Evolutionary conservation across 2,329 filamentous ascomycete species (phyloP).

Genomic region (Hypoxylon sp.): DNA sequence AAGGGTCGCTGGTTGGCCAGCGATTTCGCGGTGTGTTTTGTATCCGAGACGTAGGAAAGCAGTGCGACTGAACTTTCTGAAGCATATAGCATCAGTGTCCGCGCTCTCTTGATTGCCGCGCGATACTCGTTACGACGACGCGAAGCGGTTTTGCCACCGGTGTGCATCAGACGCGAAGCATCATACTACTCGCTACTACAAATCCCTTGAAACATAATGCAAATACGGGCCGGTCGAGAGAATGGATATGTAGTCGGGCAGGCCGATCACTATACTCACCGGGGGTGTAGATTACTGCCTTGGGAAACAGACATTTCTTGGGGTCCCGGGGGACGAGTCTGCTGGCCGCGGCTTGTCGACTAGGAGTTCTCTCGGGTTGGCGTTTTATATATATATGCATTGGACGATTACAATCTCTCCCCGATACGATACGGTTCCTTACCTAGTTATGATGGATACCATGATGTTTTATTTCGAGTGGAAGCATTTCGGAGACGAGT

Average conservation of each 20-base stretch:
- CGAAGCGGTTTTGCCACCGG: slow-evolving; percentile 38
- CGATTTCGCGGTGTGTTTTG: slow-evolving; percentile 42
- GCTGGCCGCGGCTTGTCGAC: slow-evolving; percentile 20
- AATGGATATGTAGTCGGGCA: slow-evolving; percentile 27
- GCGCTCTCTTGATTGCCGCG: slow-evolving; percentile 31
- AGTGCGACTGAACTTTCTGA: slow-evolving; percentile 53
- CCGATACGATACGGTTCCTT: slow-evolving; percentile 47
- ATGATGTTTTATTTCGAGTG: slow-evolving; percentile 46
- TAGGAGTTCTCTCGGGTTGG: slow-evolving; percentile 38
- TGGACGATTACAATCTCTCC: slow-evolving; percentile 45
- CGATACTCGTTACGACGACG: slow-evolving; percentile 43
- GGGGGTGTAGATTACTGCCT: slow-evolving; percentile 28
- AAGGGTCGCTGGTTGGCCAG: slow-evolving; percentile 42
- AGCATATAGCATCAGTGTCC: slow-evolving; percentile 53
- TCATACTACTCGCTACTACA: slow-evolving; percentile 20
- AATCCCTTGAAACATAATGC: slow-evolving; percentile 37
- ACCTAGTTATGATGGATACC: slow-evolving; percentile 52
- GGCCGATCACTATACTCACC: slow-evolving; percentile 25
- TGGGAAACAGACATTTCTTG: slow-evolving; percentile 24
- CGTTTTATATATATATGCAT: slow-evolving; percentile 45
- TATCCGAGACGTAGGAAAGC: slow-evolving; percentile 40
- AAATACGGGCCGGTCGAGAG: slow-evolving; percentile 41
- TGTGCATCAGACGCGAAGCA: slow-evolving; percentile 33
- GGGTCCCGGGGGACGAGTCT: slow-evolving; percentile 13
- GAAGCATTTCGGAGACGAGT: slow-evolving; percentile 39